Evolutionary conservation across 2,329 filamentous ascomycete genomes (phyloP), one percentile per base, ranked within the genome.

Genomic region (Colletotrichum scovillei): DNA sequence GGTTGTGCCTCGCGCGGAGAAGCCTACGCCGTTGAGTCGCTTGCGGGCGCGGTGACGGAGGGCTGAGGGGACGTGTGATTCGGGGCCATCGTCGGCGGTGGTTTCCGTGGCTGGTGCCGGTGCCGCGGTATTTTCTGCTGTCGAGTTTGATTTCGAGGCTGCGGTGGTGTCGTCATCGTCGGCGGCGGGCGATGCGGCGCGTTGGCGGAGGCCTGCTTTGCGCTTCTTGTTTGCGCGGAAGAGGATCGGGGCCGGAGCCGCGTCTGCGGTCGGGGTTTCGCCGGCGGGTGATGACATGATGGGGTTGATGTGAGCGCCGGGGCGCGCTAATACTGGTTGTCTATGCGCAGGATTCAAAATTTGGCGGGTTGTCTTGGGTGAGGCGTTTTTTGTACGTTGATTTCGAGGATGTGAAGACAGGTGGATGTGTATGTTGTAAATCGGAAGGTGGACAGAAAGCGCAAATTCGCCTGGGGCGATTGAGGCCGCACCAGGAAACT

Each of bases 171-270:
- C 49, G 53, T 58, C 62, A 65, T 67, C 75, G 64, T 81, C 78
- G 62, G 81, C 78, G 49, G 42, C 7, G 19, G 69, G 56, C 4
- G 64, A 65, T 68, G 53, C 57, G 78, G 80, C 75, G 75, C 89
- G 88, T 75, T 89, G 89, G 59, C 90, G 86, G 75, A 90, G 89
- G 69, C 66, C 69, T 5, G 84, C 82, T 78, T 91, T 92, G 79
- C 89, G 86, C 81, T 91, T 92, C 80, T 91, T 92, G 73, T 84
- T 78, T 35, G 82, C 84, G 52, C 90, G 89, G 76, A 92, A 92
- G 38, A 88, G 81, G 42, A 90, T 80, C 28, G 62, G 79, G 14
- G 52, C 19, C 30, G 32, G 32, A n/a, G 52, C 46, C n/a, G 76
- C 55, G 8, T 64, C 67, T 30, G 76, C 69, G 19, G 32, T 52